These are phyloP conservation scores for Populus nigra DNA, from an alignment of 345 rosid genomes.

Conservation along the genomic window DNA sequence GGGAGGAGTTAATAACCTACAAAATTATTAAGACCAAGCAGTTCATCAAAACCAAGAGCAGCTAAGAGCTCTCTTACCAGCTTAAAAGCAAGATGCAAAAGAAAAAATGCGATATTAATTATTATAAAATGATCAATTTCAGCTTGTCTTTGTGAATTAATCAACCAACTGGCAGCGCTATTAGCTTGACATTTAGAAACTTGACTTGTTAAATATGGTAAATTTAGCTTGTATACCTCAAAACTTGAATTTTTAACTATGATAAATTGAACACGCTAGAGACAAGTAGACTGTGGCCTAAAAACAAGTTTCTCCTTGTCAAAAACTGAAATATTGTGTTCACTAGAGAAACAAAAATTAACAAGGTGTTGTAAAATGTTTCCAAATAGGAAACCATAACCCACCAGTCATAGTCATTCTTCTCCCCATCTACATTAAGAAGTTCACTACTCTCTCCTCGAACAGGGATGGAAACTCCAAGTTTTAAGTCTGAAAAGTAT, in stretches of 20 bases:
- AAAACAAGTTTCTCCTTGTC: background rate
- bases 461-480: constrained; percentile 65
- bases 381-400: constrained; percentile 23
- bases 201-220: background rate
- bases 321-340: background rate
- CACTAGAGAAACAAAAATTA: constrained; percentile 12
- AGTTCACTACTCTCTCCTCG: constrained; percentile 88
- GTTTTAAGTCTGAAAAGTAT: constrained; percentile 72
- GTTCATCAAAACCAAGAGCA: constrained; percentile 31
- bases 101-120: background rate
- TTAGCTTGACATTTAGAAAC: background rate
- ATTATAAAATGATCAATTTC: background rate
- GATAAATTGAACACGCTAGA: background rate
- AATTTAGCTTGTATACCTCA: background rate
- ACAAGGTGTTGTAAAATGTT: constrained; percentile 3
- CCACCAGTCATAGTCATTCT: constrained; percentile 97
- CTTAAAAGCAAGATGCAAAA: background rate
- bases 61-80: background rate
- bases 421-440: constrained; percentile 80
- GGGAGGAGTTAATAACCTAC: constrained; percentile 96
- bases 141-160: background rate
- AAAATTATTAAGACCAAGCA: constrained; percentile 33
- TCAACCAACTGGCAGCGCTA: background rate
- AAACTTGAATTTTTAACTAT: background rate
- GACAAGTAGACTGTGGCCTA: background rate